Percentiles rank a stretch among this genome's conserved stretches.
These are phyloP conservation scores for Hymenoscyphus occultus DNA, from an alignment of 2,329 filamentous ascomycete species.

Conservation along the genomic window DNA sequence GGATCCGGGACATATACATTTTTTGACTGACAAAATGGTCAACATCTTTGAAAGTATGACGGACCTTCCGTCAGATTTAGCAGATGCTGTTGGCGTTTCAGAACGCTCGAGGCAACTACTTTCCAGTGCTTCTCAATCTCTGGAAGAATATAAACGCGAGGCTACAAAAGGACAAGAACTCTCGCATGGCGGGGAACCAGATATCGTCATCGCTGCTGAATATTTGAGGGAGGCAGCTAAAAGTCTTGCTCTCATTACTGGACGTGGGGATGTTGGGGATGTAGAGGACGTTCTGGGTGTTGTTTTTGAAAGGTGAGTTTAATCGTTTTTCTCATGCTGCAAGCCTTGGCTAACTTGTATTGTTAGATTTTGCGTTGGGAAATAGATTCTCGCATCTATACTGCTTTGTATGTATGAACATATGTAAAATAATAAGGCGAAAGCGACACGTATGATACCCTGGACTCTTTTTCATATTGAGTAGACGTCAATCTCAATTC, in stretches of 20 bases:
- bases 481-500: background rate
- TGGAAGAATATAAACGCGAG: conserved; percentile 60
- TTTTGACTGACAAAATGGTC: conserved; percentile 66
- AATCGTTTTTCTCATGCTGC: background rate
- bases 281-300: conserved; percentile 95
- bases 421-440: background rate
- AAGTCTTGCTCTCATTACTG: conserved; percentile 82
- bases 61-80: conserved; percentile 64
- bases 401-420: background rate
- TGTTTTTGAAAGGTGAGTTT: conserved; percentile 84
- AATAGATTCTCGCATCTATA: conserved; percentile 18
- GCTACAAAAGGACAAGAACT: background rate
- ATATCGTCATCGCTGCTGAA: conserved; percentile 89
- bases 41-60: conserved; percentile 69
- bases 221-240: conserved; percentile 78
- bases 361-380: conserved; percentile 34
- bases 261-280: conserved; percentile 78
- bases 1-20: conserved; percentile 65
- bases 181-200: conserved; percentile 51
- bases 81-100: conserved; percentile 85
- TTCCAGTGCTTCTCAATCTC: conserved; percentile 64
- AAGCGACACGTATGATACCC: background rate
- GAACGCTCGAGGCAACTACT: conserved; percentile 85
- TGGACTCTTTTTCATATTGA: background rate
- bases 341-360: background rate